Percentiles rank a stretch among this genome's conserved stretches.
phyloP scores from a whole-genome alignment of 352 stramenopile genomes.

The Peronospora farinosa region DNA sequence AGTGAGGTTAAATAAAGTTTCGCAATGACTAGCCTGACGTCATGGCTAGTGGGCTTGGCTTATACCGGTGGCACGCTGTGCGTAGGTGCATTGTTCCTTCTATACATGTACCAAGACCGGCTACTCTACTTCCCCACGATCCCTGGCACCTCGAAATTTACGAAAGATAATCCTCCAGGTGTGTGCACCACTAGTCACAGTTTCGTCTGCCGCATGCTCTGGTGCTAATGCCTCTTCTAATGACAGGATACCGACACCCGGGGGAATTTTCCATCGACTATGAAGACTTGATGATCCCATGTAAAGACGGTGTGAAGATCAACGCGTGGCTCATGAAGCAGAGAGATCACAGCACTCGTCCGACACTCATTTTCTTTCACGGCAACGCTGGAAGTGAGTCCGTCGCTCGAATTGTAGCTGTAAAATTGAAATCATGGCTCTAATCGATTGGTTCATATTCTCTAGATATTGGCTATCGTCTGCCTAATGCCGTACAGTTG shows the following conservation, averaged over 20 bases:
- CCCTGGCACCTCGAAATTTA: conserved; percentile 69
- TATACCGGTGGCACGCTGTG: conserved; percentile 60
- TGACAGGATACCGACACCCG: conserved; percentile 79
- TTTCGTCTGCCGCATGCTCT: not conserved
- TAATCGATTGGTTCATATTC: not conserved
- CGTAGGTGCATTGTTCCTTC: conserved; percentile 52
- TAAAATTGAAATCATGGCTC: not conserved
- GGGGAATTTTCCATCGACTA: conserved; percentile 85
- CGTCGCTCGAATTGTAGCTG: not conserved
- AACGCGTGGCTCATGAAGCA: conserved; percentile 92
- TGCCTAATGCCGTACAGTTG: conserved; percentile 90
- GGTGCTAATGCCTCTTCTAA: conserved; percentile 5
- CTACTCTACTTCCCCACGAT: conserved; percentile 82
- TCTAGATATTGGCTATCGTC: conserved; percentile 88
- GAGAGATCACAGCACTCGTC: conserved; percentile 34
- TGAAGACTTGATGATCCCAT: conserved; percentile 84
- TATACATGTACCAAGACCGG: conserved; percentile 80
- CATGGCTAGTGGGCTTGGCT: conserved; percentile 57
- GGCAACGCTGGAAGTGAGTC: conserved; percentile 88
- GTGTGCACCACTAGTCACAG: not conserved
- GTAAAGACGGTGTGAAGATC: conserved; percentile 77
- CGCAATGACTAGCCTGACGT: conserved; percentile 33
- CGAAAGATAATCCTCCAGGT: conserved; percentile 75
- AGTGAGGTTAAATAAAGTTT: conserved; percentile 1
- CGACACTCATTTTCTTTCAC: conserved; percentile 94